Evolutionary conservation across 1,284 basidiomycete species (phyloP), one percentile per base, ranked within the genome.

Genomic region (Trichosporon faecale): DNA sequence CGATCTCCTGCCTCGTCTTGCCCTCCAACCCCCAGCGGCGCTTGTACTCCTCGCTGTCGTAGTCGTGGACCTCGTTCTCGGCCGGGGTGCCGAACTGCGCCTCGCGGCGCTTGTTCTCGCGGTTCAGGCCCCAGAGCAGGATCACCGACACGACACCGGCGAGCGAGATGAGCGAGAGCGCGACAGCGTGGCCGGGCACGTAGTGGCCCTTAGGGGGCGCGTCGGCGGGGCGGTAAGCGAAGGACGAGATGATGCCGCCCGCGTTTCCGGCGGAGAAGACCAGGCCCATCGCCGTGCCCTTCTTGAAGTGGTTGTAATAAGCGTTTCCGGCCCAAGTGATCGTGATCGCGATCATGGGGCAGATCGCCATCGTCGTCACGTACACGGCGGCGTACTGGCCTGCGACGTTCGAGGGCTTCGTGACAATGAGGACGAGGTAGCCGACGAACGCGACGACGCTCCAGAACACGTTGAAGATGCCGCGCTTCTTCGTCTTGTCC

Each of bases 21-120:
- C 80, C 80, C 44, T 79, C 76, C 64, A 86, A 72, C 2, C 85
- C 84, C 74, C 80, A 83, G 40, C 72, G 72, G 44, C 75, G 71
- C 49, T 79, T 73, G 25, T 78, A 79, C 67, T 80, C 83, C 35
- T 76, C 73, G 31, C 71, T 66, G 35, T 80, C 77, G 68, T 71
- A 70, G 25, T 78, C 77, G 29, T 74, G 91, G 65, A 91, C 83
- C 83, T 95, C 91, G 77, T 95, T 92, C 25, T 68, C 67, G 2
- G 65, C 67, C 6, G 31, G 44, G 11, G 44, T 33, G 2, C 84
- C 84, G 71, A 79, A 84, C 18, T 74, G 33, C 18, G 55, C 72
- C 64, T 84, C 80, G 35, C 83, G 76, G 1, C 80, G 73, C 6
- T 68, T 72, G 77, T 85, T 85, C 73, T 85, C 83, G 12, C 77